phyloP scores from a whole-genome alignment of 148 eudicot genomes.

The Cornus suecica region DNA sequence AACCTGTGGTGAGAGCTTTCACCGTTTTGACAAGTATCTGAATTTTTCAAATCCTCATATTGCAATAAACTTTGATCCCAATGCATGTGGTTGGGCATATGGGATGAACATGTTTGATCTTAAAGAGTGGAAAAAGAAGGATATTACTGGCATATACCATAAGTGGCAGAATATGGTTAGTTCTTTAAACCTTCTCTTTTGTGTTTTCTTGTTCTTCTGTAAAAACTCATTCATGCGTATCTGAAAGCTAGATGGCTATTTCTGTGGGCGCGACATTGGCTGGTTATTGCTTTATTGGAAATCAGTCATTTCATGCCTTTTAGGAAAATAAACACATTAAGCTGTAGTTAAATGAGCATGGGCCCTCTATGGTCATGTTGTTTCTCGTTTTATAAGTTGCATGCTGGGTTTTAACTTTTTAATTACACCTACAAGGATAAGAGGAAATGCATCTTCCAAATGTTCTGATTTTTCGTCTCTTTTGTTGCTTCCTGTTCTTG shows the following conservation, averaged over 20 bases:
- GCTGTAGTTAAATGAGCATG: background rate
- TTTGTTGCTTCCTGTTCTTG: conserved; percentile 8
- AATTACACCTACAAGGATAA: background rate
- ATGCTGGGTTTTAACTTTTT: background rate
- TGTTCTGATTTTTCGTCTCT: background rate
- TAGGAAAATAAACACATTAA: background rate
- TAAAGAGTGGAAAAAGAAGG: conserved; percentile 71
- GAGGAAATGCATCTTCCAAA: background rate
- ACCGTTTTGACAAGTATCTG: conserved; percentile 80
- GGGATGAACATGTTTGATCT: conserved; percentile 95
- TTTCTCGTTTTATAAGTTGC: background rate
- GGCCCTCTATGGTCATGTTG: background rate
- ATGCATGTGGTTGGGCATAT: conserved; percentile 95
- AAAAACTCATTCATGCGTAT: background rate
- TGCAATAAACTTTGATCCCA: conserved; percentile 69
- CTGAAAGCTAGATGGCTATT: background rate
- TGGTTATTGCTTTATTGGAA: background rate
- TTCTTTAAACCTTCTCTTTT: conserved; percentile 3
- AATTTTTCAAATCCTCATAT: conserved; percentile 86
- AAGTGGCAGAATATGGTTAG: conserved; percentile 88
- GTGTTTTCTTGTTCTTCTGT: conserved; percentile 1
- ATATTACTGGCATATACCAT: conserved; percentile 88
- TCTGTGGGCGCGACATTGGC: background rate
- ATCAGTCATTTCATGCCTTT: background rate
- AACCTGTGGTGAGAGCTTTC: conserved; percentile 89